A percentile compares a stretch with the other conserved stretches of the same genome.
Conservation (phyloP, 495 filamentous ascomycete species). For the Aspergillus wentii region DNA sequence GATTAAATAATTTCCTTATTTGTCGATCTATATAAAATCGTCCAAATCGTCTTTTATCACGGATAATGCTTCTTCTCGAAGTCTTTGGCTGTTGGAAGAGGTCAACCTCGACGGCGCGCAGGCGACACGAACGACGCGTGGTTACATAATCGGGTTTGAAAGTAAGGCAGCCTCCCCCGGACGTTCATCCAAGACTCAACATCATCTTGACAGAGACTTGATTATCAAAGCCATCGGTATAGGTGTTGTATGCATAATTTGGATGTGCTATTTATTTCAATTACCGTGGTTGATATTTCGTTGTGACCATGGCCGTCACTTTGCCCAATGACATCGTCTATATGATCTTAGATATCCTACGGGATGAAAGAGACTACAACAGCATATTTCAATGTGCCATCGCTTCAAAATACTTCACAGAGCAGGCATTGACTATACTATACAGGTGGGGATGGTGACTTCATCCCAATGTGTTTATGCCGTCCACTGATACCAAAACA, state of each 20-base stretch:
- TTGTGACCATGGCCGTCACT: constrained; percentile 12
- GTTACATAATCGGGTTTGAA: constrained; percentile 16
- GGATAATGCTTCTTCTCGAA: too few species aligned
- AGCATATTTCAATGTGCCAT: constrained; percentile 24
- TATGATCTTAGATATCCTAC: constrained; percentile 23
- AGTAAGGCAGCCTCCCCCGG: too few species aligned
- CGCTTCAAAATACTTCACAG: constrained; percentile 33
- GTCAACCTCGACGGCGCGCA: too few species aligned
- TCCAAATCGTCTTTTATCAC: too few species aligned
- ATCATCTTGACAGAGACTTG: too few species aligned
- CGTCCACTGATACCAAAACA: constrained; percentile 1
- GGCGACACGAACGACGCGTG: constrained; percentile 5
- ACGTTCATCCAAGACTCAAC: too few species aligned
- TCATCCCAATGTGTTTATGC: neutral
- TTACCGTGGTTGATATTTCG: too few species aligned
- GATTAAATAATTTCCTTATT: neutral
- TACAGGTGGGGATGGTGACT: constrained; percentile 64
- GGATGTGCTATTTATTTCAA: too few species aligned
- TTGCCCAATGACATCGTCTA: constrained; percentile 20
- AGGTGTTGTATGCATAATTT: too few species aligned
- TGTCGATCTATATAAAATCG: too few species aligned
- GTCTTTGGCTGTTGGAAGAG: neutral
- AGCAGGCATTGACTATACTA: constrained; percentile 54
- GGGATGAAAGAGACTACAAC: constrained; percentile 23
- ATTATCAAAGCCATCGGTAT: too few species aligned